Evolutionary conservation across 2,329 filamentous ascomycete species (phyloP), one percentile per base, ranked within the genome.

Genomic region (Pyrenophora tritici-repentis): DNA sequence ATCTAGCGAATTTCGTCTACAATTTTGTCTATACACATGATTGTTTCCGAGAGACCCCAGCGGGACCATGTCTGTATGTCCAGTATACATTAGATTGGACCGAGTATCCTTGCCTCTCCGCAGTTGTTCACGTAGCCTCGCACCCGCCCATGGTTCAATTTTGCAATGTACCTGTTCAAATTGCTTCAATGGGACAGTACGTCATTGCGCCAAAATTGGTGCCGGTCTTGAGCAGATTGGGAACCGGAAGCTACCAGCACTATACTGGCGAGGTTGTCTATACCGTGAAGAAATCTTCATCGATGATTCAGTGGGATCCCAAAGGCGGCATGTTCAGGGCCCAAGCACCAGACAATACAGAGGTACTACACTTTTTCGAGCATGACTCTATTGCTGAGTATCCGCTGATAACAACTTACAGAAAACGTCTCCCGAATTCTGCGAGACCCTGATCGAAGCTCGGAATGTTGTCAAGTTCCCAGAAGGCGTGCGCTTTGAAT

Each of bases 1-100:
- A 71, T 29, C 47, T 74, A 10, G 61, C 59, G 2, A 50, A 47
- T 3, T 64, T 67, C 16, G 42, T 72, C 1, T 65, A 63, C 53
- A 70, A 72, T 36, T 71, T 70, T 33, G 32, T 72, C n/a, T 59
- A 59, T 1, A 64, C 62, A 1, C 67, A 67, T 14, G 71, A 74
- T 34, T 74, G 70, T 45, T 70, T 73, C 45, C 6, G 53, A 3
- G 49, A 66, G 17, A 53, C 47, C 1, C 54, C 39, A 9, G 46
- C 50, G 1, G 51, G 44, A 2, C 55, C 60, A 9, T 53, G 42
- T 29, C 4, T 73, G 3, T 45, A 55, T 6, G 47, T 68, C 16
- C 29, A 50, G 1, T 53, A 67, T 31, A 47, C 52, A 5, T 37
- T 46, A 2, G 42, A 50, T 13, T 49, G n/a, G 14, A 48, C 40